Conservation (phyloP, 2,329 filamentous ascomycete genomes). For the Clathrospora elynae region DNA sequence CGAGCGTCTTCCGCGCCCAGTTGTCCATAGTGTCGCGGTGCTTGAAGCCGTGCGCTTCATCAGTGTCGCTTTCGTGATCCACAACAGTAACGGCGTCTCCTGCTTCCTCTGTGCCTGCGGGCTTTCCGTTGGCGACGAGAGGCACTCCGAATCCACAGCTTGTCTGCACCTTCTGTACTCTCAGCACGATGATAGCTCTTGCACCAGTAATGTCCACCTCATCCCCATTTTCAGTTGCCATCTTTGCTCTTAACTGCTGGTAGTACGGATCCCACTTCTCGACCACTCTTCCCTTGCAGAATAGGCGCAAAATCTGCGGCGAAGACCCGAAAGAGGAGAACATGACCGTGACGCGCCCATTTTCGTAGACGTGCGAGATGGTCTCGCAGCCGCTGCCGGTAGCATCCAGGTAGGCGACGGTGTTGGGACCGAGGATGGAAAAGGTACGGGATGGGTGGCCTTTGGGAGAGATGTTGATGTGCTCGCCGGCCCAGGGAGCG, state of each 20-base stretch:
- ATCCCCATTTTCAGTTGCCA: constrained; percentile 47
- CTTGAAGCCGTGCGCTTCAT: constrained; percentile 14
- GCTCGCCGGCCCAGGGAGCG: constrained; percentile 68
- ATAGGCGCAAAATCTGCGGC: constrained; percentile 68
- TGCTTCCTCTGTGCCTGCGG: constrained; percentile 7
- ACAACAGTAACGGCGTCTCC: constrained; percentile 28
- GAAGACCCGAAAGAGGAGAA: constrained; percentile 68
- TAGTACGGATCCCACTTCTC: constrained; percentile 61
- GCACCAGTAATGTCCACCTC: constrained; percentile 31
- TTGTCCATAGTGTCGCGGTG: constrained; percentile 61
- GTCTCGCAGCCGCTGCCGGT: constrained; percentile 79
- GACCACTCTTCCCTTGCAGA: constrained; percentile 63
- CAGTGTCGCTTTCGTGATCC: constrained; percentile 23
- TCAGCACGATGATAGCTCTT: constrained; percentile 64
- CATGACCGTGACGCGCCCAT: constrained; percentile 74
- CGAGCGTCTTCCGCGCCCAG: constrained; percentile 57
- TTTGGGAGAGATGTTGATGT: constrained; percentile 80
- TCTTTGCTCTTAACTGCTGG: constrained; percentile 44
- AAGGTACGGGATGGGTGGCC: constrained; percentile 68
- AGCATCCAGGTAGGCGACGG: constrained; percentile 73
- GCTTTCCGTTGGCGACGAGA: constrained; percentile 45
- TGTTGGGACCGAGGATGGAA: constrained; percentile 62
- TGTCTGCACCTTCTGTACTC: constrained; percentile 68
- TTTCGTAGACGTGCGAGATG: constrained; percentile 76
- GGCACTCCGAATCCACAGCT: constrained; percentile 71